Conservation (phyloP, 2,329 filamentous ascomycete genomes). For the Verticillium zaregamsianum region DNA sequence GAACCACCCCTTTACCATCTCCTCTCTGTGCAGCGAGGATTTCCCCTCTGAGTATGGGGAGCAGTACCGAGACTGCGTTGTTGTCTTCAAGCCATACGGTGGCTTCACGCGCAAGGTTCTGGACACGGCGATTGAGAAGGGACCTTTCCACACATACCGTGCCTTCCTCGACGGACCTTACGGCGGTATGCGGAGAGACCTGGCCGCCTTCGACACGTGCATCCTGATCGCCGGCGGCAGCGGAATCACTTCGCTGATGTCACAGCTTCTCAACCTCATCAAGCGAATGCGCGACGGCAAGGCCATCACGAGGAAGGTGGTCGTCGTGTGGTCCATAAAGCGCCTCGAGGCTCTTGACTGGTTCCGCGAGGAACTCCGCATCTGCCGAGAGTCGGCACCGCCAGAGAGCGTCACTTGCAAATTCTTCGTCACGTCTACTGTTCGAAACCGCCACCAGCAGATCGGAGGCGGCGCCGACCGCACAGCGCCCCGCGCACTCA, state of each 20-base stretch:
- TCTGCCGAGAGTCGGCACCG: constrained; percentile 85
- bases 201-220: constrained; percentile 90
- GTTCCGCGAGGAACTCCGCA: constrained; percentile 92
- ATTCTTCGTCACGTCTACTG: constrained; percentile 85
- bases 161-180: constrained; percentile 94
- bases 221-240: constrained; percentile 92
- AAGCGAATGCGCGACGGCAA: constrained; percentile 95
- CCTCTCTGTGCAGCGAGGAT: constrained; percentile 87
- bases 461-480: constrained; percentile 22
- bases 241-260: constrained; percentile 89
- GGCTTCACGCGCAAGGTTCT: constrained; percentile 86
- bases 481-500: constrained; percentile 60
- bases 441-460: constrained; percentile 38
- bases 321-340: constrained; percentile 92
- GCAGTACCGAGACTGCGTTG: constrained; percentile 78
- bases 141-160: constrained; percentile 86
- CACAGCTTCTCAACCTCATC: constrained; percentile 87
- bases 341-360: constrained; percentile 92
- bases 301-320: constrained; percentile 83
- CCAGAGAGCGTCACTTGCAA: constrained; percentile 87
- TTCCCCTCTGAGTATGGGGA: constrained; percentile 91
- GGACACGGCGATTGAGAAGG: constrained; percentile 78
- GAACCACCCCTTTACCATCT: constrained; percentile 94
- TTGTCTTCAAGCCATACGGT: constrained; percentile 87
- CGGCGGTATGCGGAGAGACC: constrained; percentile 84